Conservation (phyloP, 2,329 filamentous ascomycete genomes). For the Lithohypha guttulata region DNA sequence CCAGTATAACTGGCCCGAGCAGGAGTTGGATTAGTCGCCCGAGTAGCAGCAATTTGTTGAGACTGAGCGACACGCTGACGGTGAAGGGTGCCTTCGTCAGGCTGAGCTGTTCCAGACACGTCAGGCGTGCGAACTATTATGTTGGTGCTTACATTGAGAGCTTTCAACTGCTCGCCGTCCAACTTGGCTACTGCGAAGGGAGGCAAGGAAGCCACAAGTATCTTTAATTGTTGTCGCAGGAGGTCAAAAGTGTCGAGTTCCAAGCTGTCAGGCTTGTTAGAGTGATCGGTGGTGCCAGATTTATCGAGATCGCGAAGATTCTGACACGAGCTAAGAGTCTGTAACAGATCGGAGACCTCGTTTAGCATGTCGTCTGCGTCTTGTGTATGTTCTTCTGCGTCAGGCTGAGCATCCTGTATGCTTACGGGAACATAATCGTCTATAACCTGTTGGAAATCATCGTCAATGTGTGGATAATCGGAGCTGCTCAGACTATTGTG, state of each 20-base stretch:
- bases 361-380: conserved; percentile 42
- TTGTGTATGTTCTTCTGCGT: conserved; percentile 29
- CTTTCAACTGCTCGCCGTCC: conserved; percentile 73
- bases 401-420: conserved; percentile 20
- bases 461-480: conserved; percentile 23
- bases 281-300: conserved; percentile 18
- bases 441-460: conserved; percentile 33
- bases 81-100: conserved; percentile 57
- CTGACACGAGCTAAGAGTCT: conserved; percentile 53
- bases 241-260: conserved; percentile 56
- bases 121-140: conserved; percentile 62
- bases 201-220: conserved; percentile 65
- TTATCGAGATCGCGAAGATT: conserved; percentile 44
- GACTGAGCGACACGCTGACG: conserved; percentile 31
- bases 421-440: conserved; percentile 31
- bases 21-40: conserved; percentile 14
- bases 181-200: conserved; percentile 79
- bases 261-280: conserved; percentile 44
- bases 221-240: conserved; percentile 61
- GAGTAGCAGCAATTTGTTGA: conserved; percentile 25
- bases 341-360: conserved; percentile 49
- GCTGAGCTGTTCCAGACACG: conserved; percentile 70
- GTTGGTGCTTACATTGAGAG: conserved; percentile 70
- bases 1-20: conserved; percentile 18
- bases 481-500: conserved; percentile 8